Conservation (phyloP, 192 early-diverging fungal species). For the Physocladia obscura region DNA sequence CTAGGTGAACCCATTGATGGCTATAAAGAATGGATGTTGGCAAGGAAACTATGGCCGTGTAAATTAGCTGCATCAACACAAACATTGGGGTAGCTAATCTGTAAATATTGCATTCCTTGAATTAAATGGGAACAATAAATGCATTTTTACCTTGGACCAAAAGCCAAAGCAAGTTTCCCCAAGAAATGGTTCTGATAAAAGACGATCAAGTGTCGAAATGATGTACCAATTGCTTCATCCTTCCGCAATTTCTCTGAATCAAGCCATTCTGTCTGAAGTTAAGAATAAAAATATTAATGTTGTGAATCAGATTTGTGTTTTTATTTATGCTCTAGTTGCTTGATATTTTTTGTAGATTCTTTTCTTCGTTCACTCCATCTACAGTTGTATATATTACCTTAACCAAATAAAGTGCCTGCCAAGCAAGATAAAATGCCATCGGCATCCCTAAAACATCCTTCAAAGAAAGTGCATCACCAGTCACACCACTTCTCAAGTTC, state of each 20-base stretch:
- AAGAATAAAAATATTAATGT: no score
- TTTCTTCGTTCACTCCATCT: no score
- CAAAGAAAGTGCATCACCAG: neutral
- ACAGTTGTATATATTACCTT: conserved; percentile 9
- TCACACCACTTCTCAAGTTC: no score
- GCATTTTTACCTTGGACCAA: neutral
- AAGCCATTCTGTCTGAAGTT: conserved; percentile 13
- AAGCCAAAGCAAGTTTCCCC: conserved; percentile 10
- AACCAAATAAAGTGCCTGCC: conserved; percentile 20
- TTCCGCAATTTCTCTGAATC: neutral
- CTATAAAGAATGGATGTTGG: conserved; percentile 2
- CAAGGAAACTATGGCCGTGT: conserved; percentile 16
- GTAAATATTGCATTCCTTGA: neutral
- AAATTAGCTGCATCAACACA: conserved; percentile 21
- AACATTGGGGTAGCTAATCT: conserved; percentile 7
- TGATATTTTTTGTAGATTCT: no score
- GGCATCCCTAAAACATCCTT: neutral
- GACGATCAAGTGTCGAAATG: neutral
- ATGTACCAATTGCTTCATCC: conserved; percentile 12
- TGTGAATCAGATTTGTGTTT: no score
- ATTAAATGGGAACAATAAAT: neutral
- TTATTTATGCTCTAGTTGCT: no score
- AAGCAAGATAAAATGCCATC: conserved; percentile 1
- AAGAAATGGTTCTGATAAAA: neutral
- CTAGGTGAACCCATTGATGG: neutral